A percentile compares a stretch with the other conserved stretches of the same genome.
Evolutionary conservation across 1,284 basidiomycete genomes (phyloP).

Genomic region (Fomitopsis pinicola): DNA sequence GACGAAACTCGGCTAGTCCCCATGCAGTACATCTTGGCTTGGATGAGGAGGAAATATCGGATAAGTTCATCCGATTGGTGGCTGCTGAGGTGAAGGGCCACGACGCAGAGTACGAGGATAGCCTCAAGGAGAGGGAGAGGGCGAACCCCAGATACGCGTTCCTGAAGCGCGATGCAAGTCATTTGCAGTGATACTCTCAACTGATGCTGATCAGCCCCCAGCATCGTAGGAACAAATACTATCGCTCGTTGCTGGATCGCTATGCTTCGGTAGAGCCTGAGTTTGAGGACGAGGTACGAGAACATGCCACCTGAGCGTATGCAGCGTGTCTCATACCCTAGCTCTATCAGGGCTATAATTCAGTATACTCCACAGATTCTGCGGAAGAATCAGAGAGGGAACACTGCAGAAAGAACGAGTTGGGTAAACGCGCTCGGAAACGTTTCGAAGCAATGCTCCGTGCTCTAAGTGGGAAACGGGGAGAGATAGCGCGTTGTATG

Average conservation of each 20-base stretch:
- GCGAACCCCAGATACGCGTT: slow-evolving; percentile 84
- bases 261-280: slow-evolving; percentile 55
- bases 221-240: slow-evolving; percentile 82
- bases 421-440: slow-evolving; percentile 75
- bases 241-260: slow-evolving; percentile 70
- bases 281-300: slow-evolving; percentile 82
- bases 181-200: background rate
- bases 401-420: slow-evolving; percentile 61
- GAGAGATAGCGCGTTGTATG: slow-evolving; percentile 93
- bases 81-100: slow-evolving; percentile 82
- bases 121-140: slow-evolving; percentile 71
- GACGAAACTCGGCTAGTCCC: slow-evolving; percentile 36
- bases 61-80: slow-evolving; percentile 80
- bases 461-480: slow-evolving; percentile 79
- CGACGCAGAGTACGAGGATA: slow-evolving; percentile 73
- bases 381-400: slow-evolving; percentile 92
- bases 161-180: slow-evolving; percentile 63
- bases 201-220: slow-evolving; percentile 26
- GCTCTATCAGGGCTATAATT: slow-evolving; percentile 73
- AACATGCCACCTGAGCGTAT: background rate
- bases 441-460: slow-evolving; percentile 91
- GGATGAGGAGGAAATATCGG: slow-evolving; percentile 71
- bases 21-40: slow-evolving; percentile 29
- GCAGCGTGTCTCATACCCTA: background rate
- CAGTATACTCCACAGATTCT: slow-evolving; percentile 91